phyloP scores from a whole-genome alignment of 768 basidiomycete genomes.

The Dacryopinax primogenitus region DNA sequence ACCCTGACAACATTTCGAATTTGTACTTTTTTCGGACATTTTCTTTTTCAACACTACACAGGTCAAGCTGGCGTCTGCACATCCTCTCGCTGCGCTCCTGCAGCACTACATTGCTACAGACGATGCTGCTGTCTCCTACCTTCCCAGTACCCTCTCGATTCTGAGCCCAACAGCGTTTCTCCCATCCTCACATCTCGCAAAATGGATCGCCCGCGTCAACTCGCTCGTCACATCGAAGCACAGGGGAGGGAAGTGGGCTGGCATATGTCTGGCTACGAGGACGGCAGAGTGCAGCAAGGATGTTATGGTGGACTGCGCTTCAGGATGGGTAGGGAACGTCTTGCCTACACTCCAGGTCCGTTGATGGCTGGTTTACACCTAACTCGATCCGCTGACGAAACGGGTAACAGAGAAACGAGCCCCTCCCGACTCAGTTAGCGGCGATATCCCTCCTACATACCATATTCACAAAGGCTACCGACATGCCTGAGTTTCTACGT shows the following conservation, averaged over 20 bases:
- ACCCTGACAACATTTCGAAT: constrained; percentile 2
- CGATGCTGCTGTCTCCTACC: constrained; percentile 41
- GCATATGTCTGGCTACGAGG: constrained; percentile 58
- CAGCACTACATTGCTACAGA: constrained; percentile 65
- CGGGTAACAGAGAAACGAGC: constrained; percentile 53
- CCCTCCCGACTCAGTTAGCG: constrained; percentile 45
- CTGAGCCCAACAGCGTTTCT: constrained; percentile 41
- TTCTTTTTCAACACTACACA: background rate
- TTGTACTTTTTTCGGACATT: background rate
- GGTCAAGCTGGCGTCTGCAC: background rate
- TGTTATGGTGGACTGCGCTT: constrained; percentile 55
- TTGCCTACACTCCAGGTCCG: constrained; percentile 59
- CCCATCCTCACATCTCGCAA: constrained; percentile 53
- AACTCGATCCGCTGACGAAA: constrained; percentile 21
- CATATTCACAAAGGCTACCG: constrained; percentile 47
- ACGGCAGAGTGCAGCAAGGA: constrained; percentile 45
- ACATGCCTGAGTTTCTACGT: constrained; percentile 67
- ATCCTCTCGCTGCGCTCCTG: constrained; percentile 39
- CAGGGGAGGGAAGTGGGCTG: constrained; percentile 66
- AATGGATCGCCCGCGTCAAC: constrained; percentile 64
- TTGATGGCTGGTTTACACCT: constrained; percentile 25
- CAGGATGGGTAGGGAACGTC: constrained; percentile 54
- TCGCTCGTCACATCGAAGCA: constrained; percentile 68
- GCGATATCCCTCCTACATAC: constrained; percentile 49
- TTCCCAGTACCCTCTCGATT: constrained; percentile 46